phyloP scores from a whole-genome alignment of 176 grass and related monocot genomes.

The Bolboschoenus planiculmis region DNA sequence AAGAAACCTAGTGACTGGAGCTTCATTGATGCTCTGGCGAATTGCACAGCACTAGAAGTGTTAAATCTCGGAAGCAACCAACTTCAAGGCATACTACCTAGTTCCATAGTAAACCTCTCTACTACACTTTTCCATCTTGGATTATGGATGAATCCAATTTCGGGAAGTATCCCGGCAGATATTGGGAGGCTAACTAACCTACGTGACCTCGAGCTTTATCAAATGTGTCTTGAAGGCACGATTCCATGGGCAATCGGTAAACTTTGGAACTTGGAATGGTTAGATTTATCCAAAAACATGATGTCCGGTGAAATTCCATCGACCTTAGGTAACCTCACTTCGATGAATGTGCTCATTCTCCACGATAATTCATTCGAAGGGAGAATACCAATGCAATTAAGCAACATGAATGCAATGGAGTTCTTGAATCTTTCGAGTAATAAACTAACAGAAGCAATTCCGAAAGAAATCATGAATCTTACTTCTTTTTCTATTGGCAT shows the following conservation, averaged over 20 bases:
- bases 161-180: slow-evolving; percentile 8
- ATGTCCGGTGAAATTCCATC: slow-evolving; percentile 27
- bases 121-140: neutral
- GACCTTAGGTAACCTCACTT: neutral
- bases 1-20: slow-evolving; percentile 12
- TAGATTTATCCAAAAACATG: slow-evolving; percentile 18
- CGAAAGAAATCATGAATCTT: slow-evolving; percentile 18
- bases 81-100: slow-evolving; percentile 18
- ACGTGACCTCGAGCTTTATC: neutral
- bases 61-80: slow-evolving; percentile 4
- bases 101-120: slow-evolving; percentile 25
- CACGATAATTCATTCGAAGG: neutral
- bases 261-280: neutral
- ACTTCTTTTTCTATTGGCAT: neutral
- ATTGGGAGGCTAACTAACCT: slow-evolving; percentile 14
- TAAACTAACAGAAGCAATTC: slow-evolving; percentile 11
- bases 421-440: neutral
- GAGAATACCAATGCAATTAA: neutral
- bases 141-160: neutral
- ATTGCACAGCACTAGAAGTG: neutral
- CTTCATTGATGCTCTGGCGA: slow-evolving; percentile 15
- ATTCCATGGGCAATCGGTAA: slow-evolving; percentile 26
- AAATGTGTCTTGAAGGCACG: slow-evolving; percentile 2
- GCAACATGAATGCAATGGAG: neutral
- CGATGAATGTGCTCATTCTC: slow-evolving; percentile 4